Evolutionary conservation across 2,329 filamentous ascomycete species (phyloP), one percentile per base, ranked within the genome.

Genomic region (Hypoxylon sp.): DNA sequence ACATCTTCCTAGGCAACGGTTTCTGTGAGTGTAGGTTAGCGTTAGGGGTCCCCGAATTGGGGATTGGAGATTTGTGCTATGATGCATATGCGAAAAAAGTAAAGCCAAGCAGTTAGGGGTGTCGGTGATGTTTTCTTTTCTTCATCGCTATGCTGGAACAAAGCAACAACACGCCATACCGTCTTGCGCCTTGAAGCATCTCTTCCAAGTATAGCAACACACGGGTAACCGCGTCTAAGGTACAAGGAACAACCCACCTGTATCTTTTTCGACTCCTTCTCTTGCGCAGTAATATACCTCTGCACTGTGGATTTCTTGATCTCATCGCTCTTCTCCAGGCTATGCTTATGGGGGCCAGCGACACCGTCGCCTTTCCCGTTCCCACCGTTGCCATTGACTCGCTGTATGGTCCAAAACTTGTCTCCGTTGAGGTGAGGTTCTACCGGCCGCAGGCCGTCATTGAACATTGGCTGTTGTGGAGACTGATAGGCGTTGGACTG

Each of bases 231-330:
- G 20, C 29, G 15, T 36, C 50, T 54, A 47, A 45, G 37, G 26
- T 44, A 55, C 32, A 52, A 46, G 49, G 62, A 46, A 53, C 45
- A 51, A 60, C 76, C 78, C 71, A 83, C 80, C 72, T 75, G 69
- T 23, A 69, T 71, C 63, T 83, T 88, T 69, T 83, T 89, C 41
- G 78, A 78, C 29, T 86, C 84, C 68, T 84, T 88, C 41, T 85
- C 83, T 61, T 80, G 79, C 66, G 85, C 84, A 35, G 86, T 72
- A 45, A 88, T 63, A 69, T 79, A 81, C 59, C 89, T 76, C 67
- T 88, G 79, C 4, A 91, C 86, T 57, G 84, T 91, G 57, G 89
- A 91, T 75, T 90, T 91, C 74, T 92, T 92, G 25, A 92, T 87
- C 55, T 85, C 81, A 66, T 92, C 89, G 63, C 88, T 91, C 62